Base-by-base conservation (phyloP, 1,284 basidiomycete genomes). In the Sphagnurus paluster region DNA sequence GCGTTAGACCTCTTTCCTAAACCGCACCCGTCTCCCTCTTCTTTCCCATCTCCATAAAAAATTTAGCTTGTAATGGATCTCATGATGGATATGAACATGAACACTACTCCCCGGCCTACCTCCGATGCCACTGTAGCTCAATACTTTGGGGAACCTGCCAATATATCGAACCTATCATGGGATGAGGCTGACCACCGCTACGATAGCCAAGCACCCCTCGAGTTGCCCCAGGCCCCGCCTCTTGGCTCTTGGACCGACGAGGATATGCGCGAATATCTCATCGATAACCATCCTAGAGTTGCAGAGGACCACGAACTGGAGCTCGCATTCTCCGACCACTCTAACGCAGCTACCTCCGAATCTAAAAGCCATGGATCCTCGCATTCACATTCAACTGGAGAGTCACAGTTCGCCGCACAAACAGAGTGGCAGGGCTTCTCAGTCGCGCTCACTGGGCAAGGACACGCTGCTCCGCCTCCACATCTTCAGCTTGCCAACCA, bases 351-450 rank as follows among this genome's bases (percentile, higher is more conserved):
- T 4, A 33, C 42, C 17, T 50, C 53, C 8, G 55, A 55, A 23
- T 50, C 55, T 9, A 50, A 50, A 5, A 47, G 54, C 21, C 48
- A 28, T 28, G 40, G 46, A 8, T 55, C 53, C 25, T 49, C 53
- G 5, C 47, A 52, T 32, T 26, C 51, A 6, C 46, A 38, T 23
- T 44, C 48, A n/a, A 40, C 37, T 29, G 40, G 28, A 14, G 39
- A 33, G 20, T 14, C 33, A 32, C 43, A 30, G 20, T 36, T 39
- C 32, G 13, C 24, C 8, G 34, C 44, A 5, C 38, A 50, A 10
- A 8, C 43, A 21, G 45, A 55, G 28, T 55, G 55, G 55, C 49
- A 48, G 14, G 25, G 34, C 25, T 33, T 42, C n/a, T 16, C 48
- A 17, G 38, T 35, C 1, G 20, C 39, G 7, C 52, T 50, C 25